Evolutionary conservation across 805 yeast genomes (phyloP).

Genomic region (Wilhelminamyces savonicus): DNA sequence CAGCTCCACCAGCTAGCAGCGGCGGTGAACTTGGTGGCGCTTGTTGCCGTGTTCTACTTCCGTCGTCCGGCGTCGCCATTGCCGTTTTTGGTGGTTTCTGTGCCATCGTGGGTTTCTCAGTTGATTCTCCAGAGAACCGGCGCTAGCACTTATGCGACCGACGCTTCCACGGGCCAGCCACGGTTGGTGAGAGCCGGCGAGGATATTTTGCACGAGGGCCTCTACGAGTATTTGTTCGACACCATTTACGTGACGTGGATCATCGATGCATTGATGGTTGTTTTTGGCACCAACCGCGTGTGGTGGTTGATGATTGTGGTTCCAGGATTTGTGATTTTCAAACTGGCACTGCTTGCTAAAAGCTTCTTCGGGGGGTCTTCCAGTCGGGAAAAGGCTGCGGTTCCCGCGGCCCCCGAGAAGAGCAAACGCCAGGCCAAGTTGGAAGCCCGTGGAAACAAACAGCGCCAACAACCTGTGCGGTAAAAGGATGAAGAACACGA

Average conservation of each 20-base stretch:
- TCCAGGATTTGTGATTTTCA: slow-evolving; percentile 48
- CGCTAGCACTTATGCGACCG: slow-evolving; percentile 46
- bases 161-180: slow-evolving; percentile 19
- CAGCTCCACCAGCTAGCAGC: slow-evolving; percentile 31
- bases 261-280: slow-evolving; percentile 46
- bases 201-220: slow-evolving; percentile 55
- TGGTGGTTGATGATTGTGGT: slow-evolving; percentile 51
- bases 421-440: slow-evolving; percentile 12
- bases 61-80: slow-evolving; percentile 9
- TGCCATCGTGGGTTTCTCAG: slow-evolving; percentile 38
- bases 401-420: slow-evolving; percentile 2
- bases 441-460: slow-evolving; percentile 2
- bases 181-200: slow-evolving; percentile 50
- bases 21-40: slow-evolving; percentile 7
- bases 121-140: slow-evolving; percentile 54
- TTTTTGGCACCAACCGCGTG: slow-evolving; percentile 50
- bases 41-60: slow-evolving; percentile 6
- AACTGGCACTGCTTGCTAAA: slow-evolving; percentile 33
- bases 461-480: too few relatives aligned
- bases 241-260: slow-evolving; percentile 59
- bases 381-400: slow-evolving; percentile 1
- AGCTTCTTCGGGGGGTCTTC: slow-evolving; percentile 8
- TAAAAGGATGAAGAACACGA: too few relatives aligned
- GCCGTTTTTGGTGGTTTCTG: slow-evolving; percentile 24
- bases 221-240: slow-evolving; percentile 71